phyloP scores from a whole-genome alignment of 2,329 filamentous ascomycete species.

The Colletotrichum sp. region DNA sequence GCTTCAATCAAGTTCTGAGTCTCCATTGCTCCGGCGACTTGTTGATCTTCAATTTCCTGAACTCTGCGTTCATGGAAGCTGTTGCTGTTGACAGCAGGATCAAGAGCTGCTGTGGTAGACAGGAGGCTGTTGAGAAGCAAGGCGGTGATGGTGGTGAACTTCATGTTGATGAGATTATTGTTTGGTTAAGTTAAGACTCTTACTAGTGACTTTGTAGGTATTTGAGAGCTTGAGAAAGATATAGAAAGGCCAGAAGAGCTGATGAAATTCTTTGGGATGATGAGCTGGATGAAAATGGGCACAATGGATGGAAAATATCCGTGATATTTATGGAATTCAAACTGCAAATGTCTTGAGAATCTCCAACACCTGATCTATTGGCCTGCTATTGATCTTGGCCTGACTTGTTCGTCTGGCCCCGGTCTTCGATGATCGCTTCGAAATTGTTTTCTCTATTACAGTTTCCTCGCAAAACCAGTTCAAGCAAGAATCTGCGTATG shows the following conservation, averaged over 20 bases:
- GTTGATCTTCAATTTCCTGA: background rate
- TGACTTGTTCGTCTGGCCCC: background rate
- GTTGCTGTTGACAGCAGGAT: background rate
- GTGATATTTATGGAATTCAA: background rate
- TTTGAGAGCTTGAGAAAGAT: background rate
- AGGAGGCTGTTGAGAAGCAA: background rate
- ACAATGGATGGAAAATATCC: background rate
- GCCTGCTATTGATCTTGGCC: background rate
- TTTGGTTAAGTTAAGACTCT: background rate
- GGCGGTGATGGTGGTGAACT: background rate
- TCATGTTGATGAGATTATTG: background rate
- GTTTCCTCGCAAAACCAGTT: background rate
- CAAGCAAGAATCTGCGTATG: background rate
- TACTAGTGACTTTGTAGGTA: background rate
- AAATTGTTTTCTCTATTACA: background rate
- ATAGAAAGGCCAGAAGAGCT: background rate
- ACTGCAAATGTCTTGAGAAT: background rate
- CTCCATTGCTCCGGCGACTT: background rate
- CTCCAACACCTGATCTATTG: background rate
- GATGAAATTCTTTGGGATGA: background rate
- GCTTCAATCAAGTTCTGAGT: background rate
- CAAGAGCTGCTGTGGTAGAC: background rate
- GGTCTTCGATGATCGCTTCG: background rate
- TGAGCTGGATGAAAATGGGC: background rate
- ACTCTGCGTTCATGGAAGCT: background rate